A percentile compares a stretch with the other conserved stretches of the same genome.
phyloP scores from a whole-genome alignment of 495 filamentous ascomycete species.

The Xylaria sp. region DNA sequence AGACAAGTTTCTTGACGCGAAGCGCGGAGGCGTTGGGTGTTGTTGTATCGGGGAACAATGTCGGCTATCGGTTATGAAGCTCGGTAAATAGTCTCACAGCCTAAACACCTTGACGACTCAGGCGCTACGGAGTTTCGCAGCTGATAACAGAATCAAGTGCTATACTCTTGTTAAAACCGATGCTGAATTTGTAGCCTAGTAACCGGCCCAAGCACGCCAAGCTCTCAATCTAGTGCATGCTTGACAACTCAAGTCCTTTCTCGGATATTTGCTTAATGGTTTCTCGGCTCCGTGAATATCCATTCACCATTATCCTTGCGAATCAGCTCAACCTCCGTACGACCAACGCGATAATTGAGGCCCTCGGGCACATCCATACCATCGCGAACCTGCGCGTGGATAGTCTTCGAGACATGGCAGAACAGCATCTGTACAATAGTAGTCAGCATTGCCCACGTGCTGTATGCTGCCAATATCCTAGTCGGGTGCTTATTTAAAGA shows the following conservation, averaged over 20 bases:
- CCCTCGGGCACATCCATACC: conserved; percentile 48
- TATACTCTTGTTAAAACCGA: neutral
- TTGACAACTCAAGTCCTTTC: neutral
- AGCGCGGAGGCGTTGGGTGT: neutral
- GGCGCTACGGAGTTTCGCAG: conserved; percentile 5
- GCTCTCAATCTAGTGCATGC: neutral
- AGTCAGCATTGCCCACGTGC: conserved; percentile 4
- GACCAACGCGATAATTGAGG: conserved; percentile 40
- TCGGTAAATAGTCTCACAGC: conserved; percentile 19
- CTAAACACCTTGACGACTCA: conserved; percentile 10
- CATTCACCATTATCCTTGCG: conserved; percentile 42
- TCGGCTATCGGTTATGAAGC: conserved; percentile 17
- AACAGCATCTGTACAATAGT: conserved; percentile 39
- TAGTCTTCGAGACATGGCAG: conserved; percentile 43
- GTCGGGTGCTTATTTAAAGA: neutral
- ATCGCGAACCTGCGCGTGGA: conserved; percentile 40
- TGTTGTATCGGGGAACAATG: neutral
- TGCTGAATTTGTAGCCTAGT: neutral
- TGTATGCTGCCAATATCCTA: neutral
- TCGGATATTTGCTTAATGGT: conserved; percentile 8
- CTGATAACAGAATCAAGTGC: neutral
- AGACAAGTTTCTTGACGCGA: conserved; percentile 10
- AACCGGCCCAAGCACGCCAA: neutral
- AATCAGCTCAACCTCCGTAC: conserved; percentile 42
- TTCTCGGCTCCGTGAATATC: conserved; percentile 40